phyloP scores from a whole-genome alignment of 2,329 filamentous ascomycete species.

The Ambrosiella cleistominuta region DNA sequence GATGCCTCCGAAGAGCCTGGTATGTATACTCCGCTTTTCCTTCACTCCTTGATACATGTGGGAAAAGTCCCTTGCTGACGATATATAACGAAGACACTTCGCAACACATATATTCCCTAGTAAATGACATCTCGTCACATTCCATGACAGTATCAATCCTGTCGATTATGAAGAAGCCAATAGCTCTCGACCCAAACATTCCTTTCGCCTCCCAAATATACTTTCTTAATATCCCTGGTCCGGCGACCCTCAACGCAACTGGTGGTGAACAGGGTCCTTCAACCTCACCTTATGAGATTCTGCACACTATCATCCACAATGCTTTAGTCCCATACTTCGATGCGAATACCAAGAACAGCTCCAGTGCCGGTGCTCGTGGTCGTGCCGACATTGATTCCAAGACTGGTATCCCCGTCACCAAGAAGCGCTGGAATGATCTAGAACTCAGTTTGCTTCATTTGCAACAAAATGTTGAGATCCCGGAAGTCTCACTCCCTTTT shows the following conservation, averaged over 20 bases:
- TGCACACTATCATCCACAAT: conserved; percentile 82
- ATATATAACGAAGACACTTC: conserved; percentile 22
- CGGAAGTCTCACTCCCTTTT: conserved; percentile 70
- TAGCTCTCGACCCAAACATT: conserved; percentile 67
- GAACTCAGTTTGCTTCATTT: conserved; percentile 80
- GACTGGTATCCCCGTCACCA: conserved; percentile 89
- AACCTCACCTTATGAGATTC: conserved; percentile 73
- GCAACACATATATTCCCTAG: conserved; percentile 60
- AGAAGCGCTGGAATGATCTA: conserved; percentile 90
- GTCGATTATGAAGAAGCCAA: conserved; percentile 75
- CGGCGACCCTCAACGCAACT: conserved; percentile 49
- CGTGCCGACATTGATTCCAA: conserved; percentile 77
- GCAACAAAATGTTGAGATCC: conserved; percentile 96
- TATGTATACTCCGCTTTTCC: conserved; percentile 18
- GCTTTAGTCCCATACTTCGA: conserved; percentile 93
- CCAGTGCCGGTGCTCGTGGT: conserved; percentile 42
- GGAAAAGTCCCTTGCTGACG: not conserved
- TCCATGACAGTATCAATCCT: conserved; percentile 71
- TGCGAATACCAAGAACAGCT: conserved; percentile 71
- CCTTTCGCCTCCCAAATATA: conserved; percentile 80
- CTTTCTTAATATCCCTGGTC: conserved; percentile 78
- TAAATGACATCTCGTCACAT: conserved; percentile 64
- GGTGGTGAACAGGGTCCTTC: conserved; percentile 53
- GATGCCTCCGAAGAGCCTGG: conserved; percentile 30
- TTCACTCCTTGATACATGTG: not conserved